A percentile compares a stretch with the other conserved stretches of the same genome.
Conservation (phyloP, 2,329 filamentous ascomycete genomes). For the Epicoccum nigrum region DNA sequence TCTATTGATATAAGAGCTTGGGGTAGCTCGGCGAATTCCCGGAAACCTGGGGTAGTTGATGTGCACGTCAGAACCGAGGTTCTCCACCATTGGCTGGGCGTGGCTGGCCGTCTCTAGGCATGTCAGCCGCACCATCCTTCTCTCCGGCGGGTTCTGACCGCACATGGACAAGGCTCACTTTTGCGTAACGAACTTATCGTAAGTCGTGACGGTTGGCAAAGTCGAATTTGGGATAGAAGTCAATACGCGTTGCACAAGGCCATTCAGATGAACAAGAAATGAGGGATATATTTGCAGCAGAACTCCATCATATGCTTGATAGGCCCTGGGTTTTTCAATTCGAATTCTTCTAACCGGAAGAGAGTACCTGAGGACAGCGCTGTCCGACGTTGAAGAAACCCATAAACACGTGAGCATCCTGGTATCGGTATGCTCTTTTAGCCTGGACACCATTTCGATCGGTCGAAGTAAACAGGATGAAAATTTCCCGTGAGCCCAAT, state of each 20-base stretch:
- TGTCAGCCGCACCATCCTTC: slow-evolving; percentile 12
- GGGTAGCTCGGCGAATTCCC: slow-evolving; percentile 2
- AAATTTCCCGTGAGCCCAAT: slow-evolving; percentile 48
- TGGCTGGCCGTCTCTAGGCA: slow-evolving; percentile 11
- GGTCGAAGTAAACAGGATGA: slow-evolving; percentile 47
- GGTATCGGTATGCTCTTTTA: slow-evolving; percentile 47
- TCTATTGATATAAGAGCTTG: background rate
- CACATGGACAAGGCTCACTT: background rate
- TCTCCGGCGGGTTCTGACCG: slow-evolving; percentile 13
- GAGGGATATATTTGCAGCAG: slow-evolving; percentile 36
- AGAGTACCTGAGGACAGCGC: slow-evolving; percentile 44
- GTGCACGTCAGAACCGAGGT: slow-evolving; percentile 40
- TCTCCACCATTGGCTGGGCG: slow-evolving; percentile 23
- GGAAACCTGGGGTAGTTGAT: slow-evolving; percentile 31
- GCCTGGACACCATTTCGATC: slow-evolving; percentile 46
- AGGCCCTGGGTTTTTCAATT: slow-evolving; percentile 48
- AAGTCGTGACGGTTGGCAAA: no score
- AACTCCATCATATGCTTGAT: slow-evolving; percentile 45
- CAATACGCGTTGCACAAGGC: background rate
- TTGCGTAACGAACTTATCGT: background rate
- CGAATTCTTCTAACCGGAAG: slow-evolving; percentile 47
- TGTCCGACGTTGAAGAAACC: slow-evolving; percentile 48
- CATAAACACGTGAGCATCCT: slow-evolving; percentile 48
- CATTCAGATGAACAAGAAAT: slow-evolving; percentile 18
- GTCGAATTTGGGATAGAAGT: background rate